Percentiles rank a stretch among this genome's conserved stretches.
Evolutionary conservation across 306 rosid genomes (phyloP).

Genomic region (Sechiopsis laciniata): DNA sequence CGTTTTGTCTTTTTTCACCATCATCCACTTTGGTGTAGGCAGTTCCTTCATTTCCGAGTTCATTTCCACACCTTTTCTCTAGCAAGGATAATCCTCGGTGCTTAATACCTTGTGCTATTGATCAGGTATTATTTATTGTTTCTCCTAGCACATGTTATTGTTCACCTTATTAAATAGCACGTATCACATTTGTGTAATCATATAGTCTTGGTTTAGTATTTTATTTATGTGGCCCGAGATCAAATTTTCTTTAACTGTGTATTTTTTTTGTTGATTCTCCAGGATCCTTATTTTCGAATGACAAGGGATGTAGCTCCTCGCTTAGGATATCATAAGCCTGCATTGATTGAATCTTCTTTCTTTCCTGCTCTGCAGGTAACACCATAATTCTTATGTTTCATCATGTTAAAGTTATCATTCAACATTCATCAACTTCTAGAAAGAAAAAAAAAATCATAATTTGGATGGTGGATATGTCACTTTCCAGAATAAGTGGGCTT

Average conservation of each 20-base stretch:
- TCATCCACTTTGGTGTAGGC: slow-evolving; percentile 56
- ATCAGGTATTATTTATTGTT: slow-evolving; percentile 53
- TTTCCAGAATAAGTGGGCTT: neutral
- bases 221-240: neutral
- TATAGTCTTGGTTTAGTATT: neutral
- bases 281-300: slow-evolving; percentile 99
- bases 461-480: neutral
- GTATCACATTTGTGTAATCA: neutral
- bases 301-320: slow-evolving; percentile 94
- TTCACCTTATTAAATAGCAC: neutral
- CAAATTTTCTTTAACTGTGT: neutral
- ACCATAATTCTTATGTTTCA: slow-evolving; percentile 16
- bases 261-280: slow-evolving; percentile 28
- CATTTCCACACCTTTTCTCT: slow-evolving; percentile 86
- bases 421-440: neutral
- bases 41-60: slow-evolving; percentile 92
- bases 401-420: neutral
- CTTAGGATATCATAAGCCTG: slow-evolving; percentile 72
- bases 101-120: slow-evolving; percentile 92
- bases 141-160: neutral
- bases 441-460: neutral
- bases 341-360: slow-evolving; percentile 77
- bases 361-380: slow-evolving; percentile 93
- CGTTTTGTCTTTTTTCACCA: neutral
- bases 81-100: slow-evolving; percentile 75